Evolutionary conservation across 768 basidiomycete species (phyloP).

Genomic region (Boletus rubescentipes): DNA sequence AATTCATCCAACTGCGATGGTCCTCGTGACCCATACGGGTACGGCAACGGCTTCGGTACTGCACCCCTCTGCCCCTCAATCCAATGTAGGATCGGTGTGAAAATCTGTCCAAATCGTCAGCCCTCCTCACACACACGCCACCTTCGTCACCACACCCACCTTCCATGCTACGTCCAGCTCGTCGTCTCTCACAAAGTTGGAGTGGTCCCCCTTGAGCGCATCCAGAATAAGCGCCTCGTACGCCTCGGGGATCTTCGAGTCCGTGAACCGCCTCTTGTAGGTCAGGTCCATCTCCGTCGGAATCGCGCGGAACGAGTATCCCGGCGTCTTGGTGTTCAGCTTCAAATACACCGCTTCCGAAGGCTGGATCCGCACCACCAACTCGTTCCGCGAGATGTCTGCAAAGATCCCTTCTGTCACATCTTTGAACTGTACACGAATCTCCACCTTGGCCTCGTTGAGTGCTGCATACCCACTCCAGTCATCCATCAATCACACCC

Average conservation of each 20-base stretch:
- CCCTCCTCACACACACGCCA: background rate
- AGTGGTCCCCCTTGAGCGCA: slow-evolving; percentile 96
- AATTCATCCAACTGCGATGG: slow-evolving; percentile 81
- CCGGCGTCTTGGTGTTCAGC: slow-evolving; percentile 93
- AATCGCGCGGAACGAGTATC: slow-evolving; percentile 84
- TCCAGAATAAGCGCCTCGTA: slow-evolving; percentile 96
- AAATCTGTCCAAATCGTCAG: slow-evolving; percentile 57
- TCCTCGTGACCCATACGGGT: slow-evolving; percentile 96
- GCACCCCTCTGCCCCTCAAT: slow-evolving; percentile 77
- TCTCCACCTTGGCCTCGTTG: slow-evolving; percentile 98
- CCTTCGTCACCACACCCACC: slow-evolving; percentile 43
- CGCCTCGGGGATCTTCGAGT: slow-evolving; percentile 92
- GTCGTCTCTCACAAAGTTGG: slow-evolving; percentile 97
- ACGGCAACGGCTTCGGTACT: slow-evolving; percentile 68
- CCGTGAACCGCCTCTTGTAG: slow-evolving; percentile 93
- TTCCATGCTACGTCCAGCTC: slow-evolving; percentile 98
- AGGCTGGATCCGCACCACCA: slow-evolving; percentile 97
- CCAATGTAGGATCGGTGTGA: slow-evolving; percentile 94
- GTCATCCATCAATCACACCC: slow-evolving; percentile 15
- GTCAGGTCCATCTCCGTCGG: slow-evolving; percentile 98
- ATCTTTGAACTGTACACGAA: slow-evolving; percentile 97
- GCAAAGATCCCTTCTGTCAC: slow-evolving; percentile 96
- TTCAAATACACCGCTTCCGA: slow-evolving; percentile 97
- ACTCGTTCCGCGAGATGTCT: slow-evolving; percentile 93
- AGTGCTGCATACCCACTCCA: slow-evolving; percentile 54